Evolutionary conservation across 768 basidiomycete species (phyloP).

Genomic region (Russula brevipes): DNA sequence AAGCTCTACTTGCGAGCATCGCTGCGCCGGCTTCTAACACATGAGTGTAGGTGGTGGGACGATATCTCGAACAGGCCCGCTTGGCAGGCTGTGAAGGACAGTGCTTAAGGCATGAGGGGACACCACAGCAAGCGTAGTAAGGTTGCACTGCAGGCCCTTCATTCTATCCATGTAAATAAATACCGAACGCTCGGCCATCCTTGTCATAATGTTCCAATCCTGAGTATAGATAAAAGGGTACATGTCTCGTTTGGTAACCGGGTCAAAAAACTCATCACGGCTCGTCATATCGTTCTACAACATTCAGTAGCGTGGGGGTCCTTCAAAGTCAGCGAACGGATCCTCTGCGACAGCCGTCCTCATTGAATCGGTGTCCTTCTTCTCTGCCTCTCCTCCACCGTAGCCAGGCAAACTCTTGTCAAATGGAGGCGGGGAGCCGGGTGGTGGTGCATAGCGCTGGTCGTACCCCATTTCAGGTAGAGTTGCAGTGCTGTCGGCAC

Average conservation of each 20-base stretch:
- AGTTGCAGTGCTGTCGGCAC: conserved; percentile 11
- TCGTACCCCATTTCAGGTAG: conserved; percentile 26
- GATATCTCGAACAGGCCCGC: no score
- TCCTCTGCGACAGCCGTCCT: conserved; percentile 37
- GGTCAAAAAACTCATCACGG: not conserved
- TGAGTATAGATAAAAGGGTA: not conserved
- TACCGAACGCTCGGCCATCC: no score
- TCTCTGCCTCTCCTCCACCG: conserved; percentile 29
- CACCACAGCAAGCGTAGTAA: no score
- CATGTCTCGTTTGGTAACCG: not conserved
- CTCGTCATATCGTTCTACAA: not conserved
- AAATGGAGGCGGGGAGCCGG: conserved; percentile 43
- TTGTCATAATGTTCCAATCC: no score
- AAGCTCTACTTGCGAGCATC: no score
- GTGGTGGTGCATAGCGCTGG: conserved; percentile 42
- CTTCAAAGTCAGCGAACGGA: conserved; percentile 53
- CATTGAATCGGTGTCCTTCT: conserved; percentile 29
- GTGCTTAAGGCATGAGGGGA: no score
- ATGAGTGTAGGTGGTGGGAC: no score
- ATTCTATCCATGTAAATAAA: no score
- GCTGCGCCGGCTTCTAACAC: no score
- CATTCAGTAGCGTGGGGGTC: conserved; percentile 2
- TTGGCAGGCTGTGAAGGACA: no score
- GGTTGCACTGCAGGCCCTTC: no score
- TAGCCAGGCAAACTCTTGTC: conserved; percentile 43